Base-by-base conservation (phyloP, 1,284 basidiomycete species). In the Ustilago hordei region DNA sequence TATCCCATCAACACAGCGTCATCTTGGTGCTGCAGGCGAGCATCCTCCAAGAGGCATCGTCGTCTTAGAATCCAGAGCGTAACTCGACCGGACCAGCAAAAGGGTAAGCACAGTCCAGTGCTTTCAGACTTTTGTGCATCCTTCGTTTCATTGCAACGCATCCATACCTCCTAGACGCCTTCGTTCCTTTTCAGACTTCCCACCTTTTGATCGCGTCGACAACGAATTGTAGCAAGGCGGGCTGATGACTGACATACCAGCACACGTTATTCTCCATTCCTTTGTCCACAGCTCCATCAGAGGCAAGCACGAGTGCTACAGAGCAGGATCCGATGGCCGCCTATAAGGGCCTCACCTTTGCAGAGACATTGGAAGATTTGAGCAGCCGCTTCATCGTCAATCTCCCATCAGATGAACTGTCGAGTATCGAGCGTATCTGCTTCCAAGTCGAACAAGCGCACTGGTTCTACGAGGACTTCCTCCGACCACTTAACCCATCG, bases 391-490 rank as follows among this genome's bases (percentile, higher is more conserved):
- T 99, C 87, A 94, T 99, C 81, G 90, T 98, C 80, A 99, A 99
- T 87, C 90, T 99, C 60, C 97, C 97, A 6, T 92, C 93, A 75
- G 93, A 94, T 83, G 97, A 99, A 88, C 91, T 96, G 69, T 90
- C 91, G 59, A 94, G 93, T 28, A 89, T 98, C 70, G 95, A 97
- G 86, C 91, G 97, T 74, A 92, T 99, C 83, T 98, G 95, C 88
- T 99, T 99, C 88, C 97, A 99, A 88, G 95, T 98, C 68, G 97
- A 99, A 88, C 95, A 98, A 90, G 97, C 97, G 19, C 96, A 99
- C 87, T 99, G 97, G 97, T 99, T 95, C 87, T 99, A 99, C 86
- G 96, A 99, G 88, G 97, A 99, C 87, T 99, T 98, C 82, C 91
- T 99, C 73, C 92, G 96, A 19, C 87, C 87, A 1, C 90, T 93